Conservation (phyloP, 768 basidiomycete genomes). For the Aureoboletus auriporus region DNA sequence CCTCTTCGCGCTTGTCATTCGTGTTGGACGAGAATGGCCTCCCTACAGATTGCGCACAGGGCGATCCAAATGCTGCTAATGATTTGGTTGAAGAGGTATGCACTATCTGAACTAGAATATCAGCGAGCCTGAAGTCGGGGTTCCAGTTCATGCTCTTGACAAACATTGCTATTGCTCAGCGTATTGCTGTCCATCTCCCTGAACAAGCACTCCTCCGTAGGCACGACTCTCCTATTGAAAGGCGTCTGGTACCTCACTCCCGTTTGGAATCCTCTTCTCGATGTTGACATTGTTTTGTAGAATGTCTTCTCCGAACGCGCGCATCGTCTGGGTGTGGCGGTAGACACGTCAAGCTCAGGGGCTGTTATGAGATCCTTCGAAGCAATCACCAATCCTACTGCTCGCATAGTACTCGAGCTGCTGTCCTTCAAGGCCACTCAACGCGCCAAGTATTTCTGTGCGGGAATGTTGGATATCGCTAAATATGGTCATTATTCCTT, state of each 20-base stretch:
- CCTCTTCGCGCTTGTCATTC: conserved; percentile 72
- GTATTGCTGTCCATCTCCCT: conserved; percentile 89
- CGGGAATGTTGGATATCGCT: conserved; percentile 98
- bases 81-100: conserved; percentile 84
- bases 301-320: conserved; percentile 78
- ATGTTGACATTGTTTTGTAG: conserved; percentile 35
- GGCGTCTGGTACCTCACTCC: conserved; percentile 60
- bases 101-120: conserved; percentile 1
- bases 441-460: conserved; percentile 96
- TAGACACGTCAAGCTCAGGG: conserved; percentile 78
- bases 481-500: conserved; percentile 95
- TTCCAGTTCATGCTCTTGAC: conserved; percentile 88
- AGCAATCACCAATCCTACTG: conserved; percentile 66
- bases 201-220: conserved; percentile 97
- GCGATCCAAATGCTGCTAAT: conserved; percentile 68
- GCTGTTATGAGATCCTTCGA: conserved; percentile 83
- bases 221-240: conserved; percentile 89
- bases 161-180: conserved; percentile 87
- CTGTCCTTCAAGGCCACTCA: conserved; percentile 90
- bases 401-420: conserved; percentile 75
- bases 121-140: conserved; percentile 2
- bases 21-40: conserved; percentile 72
- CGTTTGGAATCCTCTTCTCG: not conserved
- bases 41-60: conserved; percentile 74
- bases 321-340: conserved; percentile 72